Evolutionary conservation across 2,329 filamentous ascomycete species (phyloP).

Genomic region (Fonsecaea pugnacius): DNA sequence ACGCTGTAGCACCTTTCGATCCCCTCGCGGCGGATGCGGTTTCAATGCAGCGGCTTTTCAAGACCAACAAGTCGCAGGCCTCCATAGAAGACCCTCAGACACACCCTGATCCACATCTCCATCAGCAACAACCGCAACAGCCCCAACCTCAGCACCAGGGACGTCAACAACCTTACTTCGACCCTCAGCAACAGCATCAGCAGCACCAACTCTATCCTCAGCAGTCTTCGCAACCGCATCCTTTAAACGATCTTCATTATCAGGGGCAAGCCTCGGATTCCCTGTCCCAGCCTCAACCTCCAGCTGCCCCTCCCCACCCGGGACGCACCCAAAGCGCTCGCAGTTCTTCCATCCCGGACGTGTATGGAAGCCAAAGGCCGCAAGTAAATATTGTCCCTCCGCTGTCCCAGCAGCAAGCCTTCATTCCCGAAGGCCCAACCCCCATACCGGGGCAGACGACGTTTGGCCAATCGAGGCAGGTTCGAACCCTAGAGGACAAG

Average conservation of each 20-base stretch:
- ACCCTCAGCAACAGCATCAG: constrained; percentile 21
- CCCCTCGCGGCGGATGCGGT: constrained; percentile 17
- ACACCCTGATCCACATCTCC: constrained; percentile 25
- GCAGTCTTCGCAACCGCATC: constrained; percentile 1
- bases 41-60: constrained; percentile 38
- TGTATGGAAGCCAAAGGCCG: constrained; percentile 33
- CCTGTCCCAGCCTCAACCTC: constrained; percentile 29
- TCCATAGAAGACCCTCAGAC: constrained; percentile 34
- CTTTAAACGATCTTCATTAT: constrained; percentile 19
- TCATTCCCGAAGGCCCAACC: constrained; percentile 27
- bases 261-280: constrained; percentile 21
- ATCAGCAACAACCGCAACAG: constrained; percentile 14
- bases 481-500: constrained; percentile 31
- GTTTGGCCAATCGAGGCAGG: constrained; percentile 34
- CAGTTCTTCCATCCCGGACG: constrained; percentile 24
- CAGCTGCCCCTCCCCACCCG: constrained; percentile 27
- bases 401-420: constrained; percentile 27
- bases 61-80: constrained; percentile 39
- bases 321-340: constrained; percentile 32
- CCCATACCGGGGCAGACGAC: constrained; percentile 34
- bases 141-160: constrained; percentile 4
- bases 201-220: constrained; percentile 18
- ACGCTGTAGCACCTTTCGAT: constrained; percentile 18
- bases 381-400: constrained; percentile 34
- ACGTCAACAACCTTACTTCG: constrained; percentile 19